Conservation (phyloP, 2,329 filamentous ascomycete genomes). For the Blastomyces silverae region DNA sequence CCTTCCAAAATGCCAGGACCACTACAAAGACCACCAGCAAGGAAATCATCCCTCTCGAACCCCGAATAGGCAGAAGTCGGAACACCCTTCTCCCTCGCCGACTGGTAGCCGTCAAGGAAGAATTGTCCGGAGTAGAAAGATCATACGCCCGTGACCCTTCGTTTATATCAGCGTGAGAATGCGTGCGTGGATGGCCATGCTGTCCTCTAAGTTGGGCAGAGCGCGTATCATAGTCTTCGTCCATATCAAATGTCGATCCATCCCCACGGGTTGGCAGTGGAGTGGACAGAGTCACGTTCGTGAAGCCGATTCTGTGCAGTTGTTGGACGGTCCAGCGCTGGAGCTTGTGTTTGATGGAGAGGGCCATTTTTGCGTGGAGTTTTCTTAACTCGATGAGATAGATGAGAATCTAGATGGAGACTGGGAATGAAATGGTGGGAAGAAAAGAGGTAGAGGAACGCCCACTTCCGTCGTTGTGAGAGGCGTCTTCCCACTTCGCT, state of each 20-base stretch:
- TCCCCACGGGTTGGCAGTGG: conserved; percentile 7
- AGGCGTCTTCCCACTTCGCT: not conserved
- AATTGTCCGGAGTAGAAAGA: not conserved
- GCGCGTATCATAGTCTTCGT: not conserved
- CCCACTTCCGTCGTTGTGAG: not conserved
- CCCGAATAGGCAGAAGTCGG: not conserved
- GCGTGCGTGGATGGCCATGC: not conserved
- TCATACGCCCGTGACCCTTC: not conserved
- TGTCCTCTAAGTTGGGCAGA: not conserved
- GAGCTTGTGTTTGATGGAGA: conserved; percentile 13
- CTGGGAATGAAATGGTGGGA: not conserved
- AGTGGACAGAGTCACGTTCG: conserved; percentile 9
- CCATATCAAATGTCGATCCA: conserved; percentile 10
- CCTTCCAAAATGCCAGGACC: not conserved
- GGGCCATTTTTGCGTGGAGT: not conserved
- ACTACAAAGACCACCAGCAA: not conserved
- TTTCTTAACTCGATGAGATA: not conserved
- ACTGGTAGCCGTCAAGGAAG: not conserved
- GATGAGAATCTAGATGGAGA: not conserved
- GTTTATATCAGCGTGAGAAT: not conserved
- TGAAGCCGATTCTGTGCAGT: conserved; percentile 4
- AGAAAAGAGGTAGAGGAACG: not conserved
- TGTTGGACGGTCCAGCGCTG: conserved; percentile 12
- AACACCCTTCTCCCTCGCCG: not conserved
- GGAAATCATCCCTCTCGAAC: not conserved